Percentiles rank a stretch among this genome's conserved stretches.
Evolutionary conservation across 495 filamentous ascomycete genomes (phyloP).

Genomic region (Podospora fimiseda): DNA sequence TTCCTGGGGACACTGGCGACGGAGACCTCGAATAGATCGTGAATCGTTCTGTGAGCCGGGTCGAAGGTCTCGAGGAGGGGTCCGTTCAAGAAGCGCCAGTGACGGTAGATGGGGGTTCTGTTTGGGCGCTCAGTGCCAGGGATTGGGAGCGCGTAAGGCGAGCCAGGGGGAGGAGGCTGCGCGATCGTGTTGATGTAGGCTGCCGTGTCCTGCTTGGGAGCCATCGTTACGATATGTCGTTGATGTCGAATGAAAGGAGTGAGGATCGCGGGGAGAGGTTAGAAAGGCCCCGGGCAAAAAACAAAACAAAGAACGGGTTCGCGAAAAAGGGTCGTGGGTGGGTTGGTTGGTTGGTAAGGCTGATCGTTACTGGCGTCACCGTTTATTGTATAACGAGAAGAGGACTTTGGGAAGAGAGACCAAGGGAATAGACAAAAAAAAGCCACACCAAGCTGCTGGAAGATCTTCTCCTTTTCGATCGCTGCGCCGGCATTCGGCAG

Average conservation of each 20-base stretch:
- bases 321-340: background rate
- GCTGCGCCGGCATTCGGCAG: slow-evolving; percentile 22
- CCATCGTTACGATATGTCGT: slow-evolving; percentile 21
- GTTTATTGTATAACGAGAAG: slow-evolving; percentile 3
- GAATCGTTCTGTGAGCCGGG: slow-evolving; percentile 63
- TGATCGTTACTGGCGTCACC: slow-evolving; percentile 6
- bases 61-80: slow-evolving; percentile 66
- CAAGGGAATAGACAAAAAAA: slow-evolving; percentile 3
- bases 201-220: slow-evolving; percentile 29
- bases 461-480: slow-evolving; percentile 18
- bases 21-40: slow-evolving; percentile 74
- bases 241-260: background rate
- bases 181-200: slow-evolving; percentile 40
- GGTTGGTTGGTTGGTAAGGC: background rate
- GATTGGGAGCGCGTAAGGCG: slow-evolving; percentile 60
- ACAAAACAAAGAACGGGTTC: slow-evolving; percentile 1
- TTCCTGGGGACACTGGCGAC: slow-evolving; percentile 50
- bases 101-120: slow-evolving; percentile 70
- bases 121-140: slow-evolving; percentile 68
- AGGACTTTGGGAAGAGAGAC: background rate
- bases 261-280: background rate
- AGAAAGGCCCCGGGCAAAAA: background rate
- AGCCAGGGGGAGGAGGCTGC: slow-evolving; percentile 50
- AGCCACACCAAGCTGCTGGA: slow-evolving; percentile 5
- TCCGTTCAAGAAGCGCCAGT: slow-evolving; percentile 68